Base-by-base conservation (phyloP, 225 moss, liverwort and hornwort genomes). In the Pseudisothecium myosuroides region DNA sequence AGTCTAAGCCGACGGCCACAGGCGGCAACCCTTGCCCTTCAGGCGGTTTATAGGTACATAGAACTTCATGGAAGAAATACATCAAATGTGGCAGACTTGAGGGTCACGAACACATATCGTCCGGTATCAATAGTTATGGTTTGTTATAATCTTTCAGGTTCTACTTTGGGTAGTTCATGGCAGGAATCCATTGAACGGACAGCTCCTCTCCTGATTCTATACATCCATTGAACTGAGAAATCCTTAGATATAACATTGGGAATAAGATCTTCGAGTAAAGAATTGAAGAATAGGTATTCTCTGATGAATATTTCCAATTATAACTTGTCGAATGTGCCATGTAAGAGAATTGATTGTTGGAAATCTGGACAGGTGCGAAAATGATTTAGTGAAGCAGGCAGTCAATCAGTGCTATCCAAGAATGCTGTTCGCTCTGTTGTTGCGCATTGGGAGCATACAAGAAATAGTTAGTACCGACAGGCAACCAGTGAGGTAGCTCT, bases 21-120 rank as follows among this genome's bases (percentile, higher is more conserved):
- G 76, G 95, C 97, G 71, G 97, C 97, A 61, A 98, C 95, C 86
- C 91, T 97, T 52, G 96, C 93, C 43, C 96, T 98, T 83, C 97
- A 96, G 90, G 94, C 94, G 80, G 82, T 98, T 89, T 94, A 94
- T 96, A 87, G 88, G 75, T 88, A 88, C 73, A n/a, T 73, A 76
- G 88, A 86, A 58, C 83, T 65, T 69, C 71, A 56, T 90, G 49
- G 63, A 87, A 64, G 55, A 89, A 68, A 77, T 89, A 36, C 67
- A 41, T 79, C 32, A 81, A 49, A 71, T 62, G 28, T 84, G 87
- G 43, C 47, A 34, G 58, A 59, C 56, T 64, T 43, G 75, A 88
- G 78, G 56, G 68, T 88, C 73, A 76, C n/a, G n/a, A 76, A 81
- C 85, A 37, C 68, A 85, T 49, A 59, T 67, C n/a, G 54, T 76